Evolutionary conservation across 208 protist species (phyloP).

Genomic region (Crithidia mellificae): DNA sequence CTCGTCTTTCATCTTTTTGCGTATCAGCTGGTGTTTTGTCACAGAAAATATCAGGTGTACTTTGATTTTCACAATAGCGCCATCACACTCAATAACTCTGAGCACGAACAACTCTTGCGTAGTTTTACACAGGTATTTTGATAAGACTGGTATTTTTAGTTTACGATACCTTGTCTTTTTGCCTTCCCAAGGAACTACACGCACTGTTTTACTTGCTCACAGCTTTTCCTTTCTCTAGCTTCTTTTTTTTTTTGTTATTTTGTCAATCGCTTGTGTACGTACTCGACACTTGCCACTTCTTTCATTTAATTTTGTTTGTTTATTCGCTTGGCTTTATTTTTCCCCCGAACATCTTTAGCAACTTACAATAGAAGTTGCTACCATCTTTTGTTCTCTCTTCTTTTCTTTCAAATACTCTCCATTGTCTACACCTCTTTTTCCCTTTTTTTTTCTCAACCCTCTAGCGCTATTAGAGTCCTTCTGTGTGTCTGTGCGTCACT

Average conservation of each 20-base stretch:
- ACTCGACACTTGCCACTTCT: constrained; percentile 13
- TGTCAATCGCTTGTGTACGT: constrained; percentile 9
- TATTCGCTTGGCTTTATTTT: neutral
- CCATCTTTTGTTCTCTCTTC: neutral
- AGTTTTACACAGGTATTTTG: no score
- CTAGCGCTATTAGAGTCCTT: neutral
- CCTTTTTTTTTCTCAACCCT: neutral
- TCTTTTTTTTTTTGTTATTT: constrained; percentile 11
- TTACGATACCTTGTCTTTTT: no score
- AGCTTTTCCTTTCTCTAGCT: constrained; percentile 23
- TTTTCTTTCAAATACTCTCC: neutral
- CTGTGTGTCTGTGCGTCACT: constrained; percentile 1
- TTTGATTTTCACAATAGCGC: constrained; percentile 2
- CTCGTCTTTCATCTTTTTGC: constrained; percentile 3
- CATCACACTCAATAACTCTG: neutral
- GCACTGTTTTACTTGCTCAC: neutral
- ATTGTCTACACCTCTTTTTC: neutral
- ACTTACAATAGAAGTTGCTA: constrained; percentile 11
- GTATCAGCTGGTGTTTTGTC: neutral
- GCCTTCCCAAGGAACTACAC: no score
- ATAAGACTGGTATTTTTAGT: no score
- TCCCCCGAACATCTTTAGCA: no score
- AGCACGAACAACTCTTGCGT: neutral
- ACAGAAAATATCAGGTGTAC: neutral
- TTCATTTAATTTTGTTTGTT: constrained; percentile 15